Evolutionary conservation across 805 yeast genomes (phyloP).

Genomic region (Ogataea haglerorum): DNA sequence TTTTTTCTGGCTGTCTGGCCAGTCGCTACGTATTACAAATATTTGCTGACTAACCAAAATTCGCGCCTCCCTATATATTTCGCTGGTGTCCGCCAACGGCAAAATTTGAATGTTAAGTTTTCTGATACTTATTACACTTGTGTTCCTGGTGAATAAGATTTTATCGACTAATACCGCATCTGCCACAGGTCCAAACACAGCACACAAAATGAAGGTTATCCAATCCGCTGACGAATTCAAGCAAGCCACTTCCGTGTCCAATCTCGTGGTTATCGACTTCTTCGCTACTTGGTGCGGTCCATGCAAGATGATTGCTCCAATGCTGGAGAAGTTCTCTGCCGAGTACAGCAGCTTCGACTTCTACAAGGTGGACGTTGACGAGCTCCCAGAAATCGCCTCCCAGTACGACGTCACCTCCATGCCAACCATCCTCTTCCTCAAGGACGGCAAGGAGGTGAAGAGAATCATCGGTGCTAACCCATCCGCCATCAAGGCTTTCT

Average conservation of each 20-base stretch:
- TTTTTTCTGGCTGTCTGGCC: not conserved
- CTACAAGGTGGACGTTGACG: conserved; percentile 90
- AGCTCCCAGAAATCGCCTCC: conserved; percentile 71
- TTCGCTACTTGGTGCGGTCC: conserved; percentile 99
- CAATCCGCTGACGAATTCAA: conserved; percentile 55
- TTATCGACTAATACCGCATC: conserved; percentile 16
- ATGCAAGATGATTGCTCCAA: conserved; percentile 95
- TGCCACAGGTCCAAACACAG: conserved; percentile 5
- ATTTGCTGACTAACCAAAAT: conserved; percentile 5
- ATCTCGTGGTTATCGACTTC: conserved; percentile 89
- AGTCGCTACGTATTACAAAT: conserved; percentile 4
- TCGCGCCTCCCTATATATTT: conserved; percentile 5
- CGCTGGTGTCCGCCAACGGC: not conserved
- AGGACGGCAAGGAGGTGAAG: conserved; percentile 74
- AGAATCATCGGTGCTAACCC: conserved; percentile 91
- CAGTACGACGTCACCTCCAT: conserved; percentile 53
- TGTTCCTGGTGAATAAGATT: conserved; percentile 25
- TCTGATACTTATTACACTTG: conserved; percentile 25
- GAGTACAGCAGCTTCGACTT: conserved; percentile 69
- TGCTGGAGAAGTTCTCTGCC: conserved; percentile 74
- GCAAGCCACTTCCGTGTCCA: conserved; percentile 52
- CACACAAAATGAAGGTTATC: conserved; percentile 47
- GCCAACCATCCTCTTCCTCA: conserved; percentile 72
- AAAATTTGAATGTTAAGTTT: conserved; percentile 25
- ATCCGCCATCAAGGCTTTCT: conserved; percentile 68